Conservation (phyloP, 106 monocot species). For the Cymbidium sinense region DNA sequence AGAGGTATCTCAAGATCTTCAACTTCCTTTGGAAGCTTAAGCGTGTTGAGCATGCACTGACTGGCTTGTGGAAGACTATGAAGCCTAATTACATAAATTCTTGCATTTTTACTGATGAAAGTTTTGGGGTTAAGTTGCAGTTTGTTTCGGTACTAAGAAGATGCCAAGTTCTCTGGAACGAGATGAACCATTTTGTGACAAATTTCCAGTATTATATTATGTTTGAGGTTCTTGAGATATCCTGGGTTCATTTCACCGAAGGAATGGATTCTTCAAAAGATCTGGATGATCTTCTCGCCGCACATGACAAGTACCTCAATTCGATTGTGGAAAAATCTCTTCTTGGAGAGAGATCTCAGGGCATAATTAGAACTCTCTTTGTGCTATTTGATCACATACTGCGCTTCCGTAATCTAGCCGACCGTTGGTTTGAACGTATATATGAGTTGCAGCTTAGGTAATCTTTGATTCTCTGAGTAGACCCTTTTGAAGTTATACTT, state of each 20-base stretch:
- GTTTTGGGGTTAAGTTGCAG: slow-evolving; percentile 31
- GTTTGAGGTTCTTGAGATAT: slow-evolving; percentile 97
- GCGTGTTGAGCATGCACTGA: slow-evolving; percentile 83
- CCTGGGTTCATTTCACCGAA: slow-evolving; percentile 82
- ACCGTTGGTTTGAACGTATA: slow-evolving; percentile 81
- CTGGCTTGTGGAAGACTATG: slow-evolving; percentile 76
- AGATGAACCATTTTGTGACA: slow-evolving; percentile 97
- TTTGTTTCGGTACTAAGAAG: slow-evolving; percentile 61
- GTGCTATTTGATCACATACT: slow-evolving; percentile 76
- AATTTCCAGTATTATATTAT: slow-evolving; percentile 95
- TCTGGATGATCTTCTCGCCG: slow-evolving; percentile 82
- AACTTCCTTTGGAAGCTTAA: slow-evolving; percentile 95
- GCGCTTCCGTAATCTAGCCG: slow-evolving; percentile 61
- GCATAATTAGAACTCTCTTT: slow-evolving; percentile 52
- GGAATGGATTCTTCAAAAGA: slow-evolving; percentile 93
- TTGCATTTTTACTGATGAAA: slow-evolving; percentile 47
- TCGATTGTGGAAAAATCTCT: slow-evolving; percentile 93
- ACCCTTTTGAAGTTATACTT: too few relatives aligned
- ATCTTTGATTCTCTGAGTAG: slow-evolving; percentile 1
- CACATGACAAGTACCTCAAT: slow-evolving; percentile 84
- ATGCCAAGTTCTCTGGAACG: slow-evolving; percentile 90
- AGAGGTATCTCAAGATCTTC: slow-evolving; percentile 72
- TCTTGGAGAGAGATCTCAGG: slow-evolving; percentile 79
- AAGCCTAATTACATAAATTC: slow-evolving; percentile 82
- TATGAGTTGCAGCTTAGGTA: slow-evolving; percentile 83